Base-by-base conservation (phyloP, 1,284 basidiomycete species). In the Melanopsichium pennsylvanicum region DNA sequence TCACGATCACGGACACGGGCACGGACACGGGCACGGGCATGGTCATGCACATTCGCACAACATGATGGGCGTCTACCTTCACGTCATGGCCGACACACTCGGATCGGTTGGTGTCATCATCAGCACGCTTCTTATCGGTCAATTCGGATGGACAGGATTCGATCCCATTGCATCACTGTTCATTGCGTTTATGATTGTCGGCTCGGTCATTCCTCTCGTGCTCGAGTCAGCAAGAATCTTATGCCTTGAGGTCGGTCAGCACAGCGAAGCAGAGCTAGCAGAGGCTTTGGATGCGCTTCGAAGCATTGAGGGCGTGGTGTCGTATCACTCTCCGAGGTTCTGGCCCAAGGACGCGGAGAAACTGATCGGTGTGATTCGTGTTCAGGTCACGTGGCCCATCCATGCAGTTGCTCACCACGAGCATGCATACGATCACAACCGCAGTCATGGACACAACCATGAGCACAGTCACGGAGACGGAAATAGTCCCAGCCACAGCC, bases 71-170 rank as follows among this genome's bases (percentile, higher is more conserved):
- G 93, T 98, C 12, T 98, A 98, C 81, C 83, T 98, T 59, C 84
- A 84, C 62, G 83, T 84, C 31, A 81, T 84, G 79, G 84, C 84
- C 16, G 84, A 84, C 48, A 84, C 83, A 22, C 78, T 84, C 16
- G 93, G 93, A 37, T 94, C 92, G 10, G 94, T 98, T 16, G 96
- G 96, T n/a, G 96, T 99, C 8, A 98, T 99, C 78, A 87, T 97
- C 48, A 97, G 94, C 19, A 99, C 96, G 3, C 84, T 98, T 13
- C 86, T 98, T 57, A 98, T 99, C 70, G 89, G 95, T 74, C 89
- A 89, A 58, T 98, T 96, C 74, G 95, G 95, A n/a, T 98, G 94
- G 94, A 98, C 96, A 3, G 94, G 94, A 15, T 99, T 97, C 80
- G 96, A 99, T 82, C 96, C 96, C 2, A 93, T 99, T 61, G 96